Base-by-base conservation (phyloP, 2,329 filamentous ascomycete species). In the Aspergillus sclerotialis region DNA sequence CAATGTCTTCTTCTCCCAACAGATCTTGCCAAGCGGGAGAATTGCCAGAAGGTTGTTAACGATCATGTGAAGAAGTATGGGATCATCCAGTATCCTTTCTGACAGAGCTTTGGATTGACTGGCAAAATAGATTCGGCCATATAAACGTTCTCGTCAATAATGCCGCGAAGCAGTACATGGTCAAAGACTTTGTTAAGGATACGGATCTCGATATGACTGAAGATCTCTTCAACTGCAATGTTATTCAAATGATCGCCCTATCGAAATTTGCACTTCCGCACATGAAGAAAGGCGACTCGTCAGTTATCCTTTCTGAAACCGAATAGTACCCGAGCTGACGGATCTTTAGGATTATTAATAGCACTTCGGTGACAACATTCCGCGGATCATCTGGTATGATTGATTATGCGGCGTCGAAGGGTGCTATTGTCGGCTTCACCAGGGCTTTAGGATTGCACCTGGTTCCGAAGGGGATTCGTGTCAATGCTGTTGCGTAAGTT, bases 341-440 rank as follows among this genome's bases (percentile, higher is more conserved):
- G 26, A 11, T 11, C 7, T 5, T 14, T 41, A 70, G 67, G 2
- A 77, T 78, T 44, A 73, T 78, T 55, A 78, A 78, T 54, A 69
- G 67, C 2, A 67, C 70, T 1, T 76, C 72, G 0, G 63, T 70
- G 0, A 68, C 70, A n/a, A 66, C 69, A 1, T 77, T 75, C 54
- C 63, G 71, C 36, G 73, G 75, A 1, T 72, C 69, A 3, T 42
- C 53, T 0, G 39, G 50, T 12, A 68, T 76, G 59, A 47, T 77
- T 2, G 75, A 78, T 49, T 78, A 78, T 44, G 61, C 69, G 3
- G 58, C 72, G 7, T 77, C 73, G 5, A 79, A 80, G 46, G 75
- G 72, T 5, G 73, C 74, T 15, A 75, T 79, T 36, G 64, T 68
- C 2, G 68, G 68, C 0, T 78, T 78, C 43, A 78, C 75, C 0